Percentiles rank a stretch among this genome's conserved stretches.
phyloP scores from a whole-genome alignment of 306 rosid genomes.

The Quercus berberidifolia region DNA sequence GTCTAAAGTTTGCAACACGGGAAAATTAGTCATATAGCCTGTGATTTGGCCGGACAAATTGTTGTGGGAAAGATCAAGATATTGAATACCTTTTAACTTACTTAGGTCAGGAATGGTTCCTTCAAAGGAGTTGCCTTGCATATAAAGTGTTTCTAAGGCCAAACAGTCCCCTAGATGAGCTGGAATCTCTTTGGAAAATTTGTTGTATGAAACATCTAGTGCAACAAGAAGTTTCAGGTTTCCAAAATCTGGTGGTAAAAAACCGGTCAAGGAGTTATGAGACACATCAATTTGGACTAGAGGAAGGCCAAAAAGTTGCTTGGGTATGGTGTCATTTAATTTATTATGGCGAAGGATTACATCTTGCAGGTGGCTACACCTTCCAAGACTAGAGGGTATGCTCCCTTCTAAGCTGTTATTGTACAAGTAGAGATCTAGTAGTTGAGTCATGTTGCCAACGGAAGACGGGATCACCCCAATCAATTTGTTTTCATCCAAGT shows the following conservation, averaged over 20 bases:
- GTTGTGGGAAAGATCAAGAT: slow-evolving; percentile 1
- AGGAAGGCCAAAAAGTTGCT: no score
- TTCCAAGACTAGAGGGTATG: neutral
- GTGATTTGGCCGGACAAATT: neutral
- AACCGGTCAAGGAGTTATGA: no score
- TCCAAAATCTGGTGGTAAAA: no score
- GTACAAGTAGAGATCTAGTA: rapidly evolving
- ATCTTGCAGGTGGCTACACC: neutral
- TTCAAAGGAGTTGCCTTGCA: neutral
- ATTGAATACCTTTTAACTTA: neutral
- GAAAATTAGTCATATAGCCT: neutral
- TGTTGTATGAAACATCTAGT: no score
- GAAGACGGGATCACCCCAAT: neutral
- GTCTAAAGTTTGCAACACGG: neutral
- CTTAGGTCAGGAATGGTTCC: neutral
- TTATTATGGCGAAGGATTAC: neutral
- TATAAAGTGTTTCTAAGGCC: no score
- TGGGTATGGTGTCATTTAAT: neutral
- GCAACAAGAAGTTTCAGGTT: no score
- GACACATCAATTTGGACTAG: rapidly evolving
- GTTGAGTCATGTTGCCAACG: neutral
- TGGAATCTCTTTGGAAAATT: no score
- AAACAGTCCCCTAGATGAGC: neutral
- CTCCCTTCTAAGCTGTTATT: neutral
- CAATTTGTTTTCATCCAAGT: neutral